Base-by-base conservation (phyloP, 2,329 filamentous ascomycete species). In the Trichoderma sp. region DNA sequence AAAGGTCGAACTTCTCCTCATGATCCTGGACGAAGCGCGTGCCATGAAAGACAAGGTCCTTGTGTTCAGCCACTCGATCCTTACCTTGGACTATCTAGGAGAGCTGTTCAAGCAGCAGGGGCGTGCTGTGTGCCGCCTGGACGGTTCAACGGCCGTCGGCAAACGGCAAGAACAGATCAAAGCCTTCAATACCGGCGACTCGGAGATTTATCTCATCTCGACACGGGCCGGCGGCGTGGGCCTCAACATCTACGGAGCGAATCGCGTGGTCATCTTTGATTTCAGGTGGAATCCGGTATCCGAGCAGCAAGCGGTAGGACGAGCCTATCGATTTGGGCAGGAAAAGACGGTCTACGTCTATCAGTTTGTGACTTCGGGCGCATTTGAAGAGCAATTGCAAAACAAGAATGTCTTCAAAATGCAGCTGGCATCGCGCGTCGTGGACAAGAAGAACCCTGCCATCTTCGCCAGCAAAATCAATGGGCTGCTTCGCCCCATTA, bases 321-420 rank as follows among this genome's bases (percentile, higher is more conserved):
- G 93, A 61, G 90, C 91, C 0, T 97, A 95, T 75, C 90, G 93
- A 1, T 85, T 97, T 41, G 92, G 93, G 0, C 93, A 97, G 75
- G 80, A 78, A 44, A 95, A 93, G 71, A 82, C 85, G 0, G 93
- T 96, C 1, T 93, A 85, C 72, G 92, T 97, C 1, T 97, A 97
- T 76, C 89, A 90, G 19, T 87, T 97, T 67, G 80, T 93, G 28
- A 81, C 87, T 12, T 91, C 88, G 2, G 93, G 92, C 1, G 95
- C 92, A 0, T 93, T 90, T 69, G 93, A 97, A 74, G 85, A 89
- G 47, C 82, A 83, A 10, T 78, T 96, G 54, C 87, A 93, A 70
- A 90, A 91, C 74, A 87, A 86, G 67, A 83, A 88, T 1, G 80
- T 96, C 1, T 96, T 93, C 83, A 97, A 97, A 76, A 88, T 83